phyloP scores from a whole-genome alignment of 1,284 basidiomycete genomes.

The Apiotrichum domesticum region DNA sequence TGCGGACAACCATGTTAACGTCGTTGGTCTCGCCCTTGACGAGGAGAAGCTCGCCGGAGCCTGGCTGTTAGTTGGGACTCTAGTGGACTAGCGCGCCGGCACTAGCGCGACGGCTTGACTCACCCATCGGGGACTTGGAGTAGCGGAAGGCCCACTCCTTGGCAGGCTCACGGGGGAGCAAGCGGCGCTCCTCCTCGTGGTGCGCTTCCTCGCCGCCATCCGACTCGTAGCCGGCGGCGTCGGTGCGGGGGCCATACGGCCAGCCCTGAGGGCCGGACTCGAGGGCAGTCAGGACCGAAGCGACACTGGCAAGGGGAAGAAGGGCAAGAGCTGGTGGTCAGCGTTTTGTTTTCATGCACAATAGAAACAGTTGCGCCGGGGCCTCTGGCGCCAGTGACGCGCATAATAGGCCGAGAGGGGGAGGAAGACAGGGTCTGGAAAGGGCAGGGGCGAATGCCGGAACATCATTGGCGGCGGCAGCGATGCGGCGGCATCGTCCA shows the following conservation, averaged over 20 bases:
- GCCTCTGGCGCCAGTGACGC: no score
- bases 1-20: conserved; percentile 44
- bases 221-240: conserved; percentile 44
- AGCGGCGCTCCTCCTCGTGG: conserved; percentile 12
- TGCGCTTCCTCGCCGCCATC: conserved; percentile 40
- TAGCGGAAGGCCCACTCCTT: conserved; percentile 43
- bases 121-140: conserved; percentile 48
- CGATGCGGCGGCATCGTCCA: not conserved
- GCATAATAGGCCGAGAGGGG: no score
- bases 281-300: conserved; percentile 42
- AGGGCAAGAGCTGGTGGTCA: conserved; percentile 31
- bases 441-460: not conserved
- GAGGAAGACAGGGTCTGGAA: not conserved
- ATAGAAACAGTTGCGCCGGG: no score
- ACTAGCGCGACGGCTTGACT: conserved; percentile 10
- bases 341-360: not conserved
- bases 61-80: conserved; percentile 12
- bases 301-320: conserved; percentile 37
- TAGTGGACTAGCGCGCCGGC: not conserved
- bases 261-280: conserved; percentile 30
- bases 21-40: conserved; percentile 35
- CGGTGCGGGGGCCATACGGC: conserved; percentile 21
- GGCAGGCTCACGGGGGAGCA: conserved; percentile 23
- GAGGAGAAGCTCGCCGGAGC: conserved; percentile 47
- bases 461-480: not conserved